Evolutionary conservation across 495 filamentous ascomycete genomes (phyloP).

Genomic region (Pseudoneurospora amorphoporcata): DNA sequence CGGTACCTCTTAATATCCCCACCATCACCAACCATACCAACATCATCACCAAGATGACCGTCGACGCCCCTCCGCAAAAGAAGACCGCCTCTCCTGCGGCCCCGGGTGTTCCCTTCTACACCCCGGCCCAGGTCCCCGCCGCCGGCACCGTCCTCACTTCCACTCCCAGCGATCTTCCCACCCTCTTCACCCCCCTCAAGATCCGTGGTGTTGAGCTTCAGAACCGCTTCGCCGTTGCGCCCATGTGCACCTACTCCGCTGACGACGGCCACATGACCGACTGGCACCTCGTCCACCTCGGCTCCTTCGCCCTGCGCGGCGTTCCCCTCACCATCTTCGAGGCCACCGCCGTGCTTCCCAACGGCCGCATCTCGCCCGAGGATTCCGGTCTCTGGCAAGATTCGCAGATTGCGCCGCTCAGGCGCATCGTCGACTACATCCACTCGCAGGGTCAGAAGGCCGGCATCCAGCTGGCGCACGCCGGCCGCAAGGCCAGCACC

Average conservation of each 20-base stretch:
- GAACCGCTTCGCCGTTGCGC: conserved; percentile 55
- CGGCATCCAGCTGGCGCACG: conserved; percentile 65
- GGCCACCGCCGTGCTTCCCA: conserved; percentile 54
- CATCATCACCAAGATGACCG: background rate
- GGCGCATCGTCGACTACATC: conserved; percentile 49
- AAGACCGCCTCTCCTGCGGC: conserved; percentile 20
- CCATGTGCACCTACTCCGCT: conserved; percentile 64
- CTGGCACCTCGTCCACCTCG: conserved; percentile 57
- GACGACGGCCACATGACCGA: conserved; percentile 58
- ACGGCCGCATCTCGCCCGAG: conserved; percentile 63
- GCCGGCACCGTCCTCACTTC: conserved; percentile 41
- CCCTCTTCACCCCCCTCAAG: conserved; percentile 53
- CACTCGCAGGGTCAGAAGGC: conserved; percentile 56
- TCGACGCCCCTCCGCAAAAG: background rate
- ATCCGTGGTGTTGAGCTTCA: conserved; percentile 60
- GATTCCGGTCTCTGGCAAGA: conserved; percentile 62
- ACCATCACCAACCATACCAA: conserved; percentile 4
- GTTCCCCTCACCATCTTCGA: conserved; percentile 57
- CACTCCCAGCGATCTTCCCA: conserved; percentile 37
- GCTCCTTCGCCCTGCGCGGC: conserved; percentile 53
- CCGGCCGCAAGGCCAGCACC: conserved; percentile 61
- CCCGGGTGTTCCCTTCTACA: conserved; percentile 43
- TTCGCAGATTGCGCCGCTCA: conserved; percentile 54
- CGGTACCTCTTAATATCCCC: conserved; percentile 6
- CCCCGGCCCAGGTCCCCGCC: conserved; percentile 44